Evolutionary conservation across 2,329 filamentous ascomycete species (phyloP).

Genomic region (Diplodia corticola): DNA sequence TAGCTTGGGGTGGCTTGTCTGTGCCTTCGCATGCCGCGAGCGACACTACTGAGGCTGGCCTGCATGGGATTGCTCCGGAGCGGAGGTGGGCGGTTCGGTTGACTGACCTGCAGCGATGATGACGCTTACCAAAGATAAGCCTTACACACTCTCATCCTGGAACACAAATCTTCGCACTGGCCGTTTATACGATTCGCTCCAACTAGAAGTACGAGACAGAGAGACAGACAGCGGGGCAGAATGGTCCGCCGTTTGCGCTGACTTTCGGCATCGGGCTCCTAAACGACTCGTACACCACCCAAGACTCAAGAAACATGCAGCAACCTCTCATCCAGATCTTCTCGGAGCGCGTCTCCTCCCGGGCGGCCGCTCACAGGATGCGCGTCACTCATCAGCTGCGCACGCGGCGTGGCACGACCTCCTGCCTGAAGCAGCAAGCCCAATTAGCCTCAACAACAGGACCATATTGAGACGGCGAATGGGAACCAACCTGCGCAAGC

Average conservation of each 20-base stretch:
- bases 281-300: neutral
- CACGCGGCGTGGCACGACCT: neutral
- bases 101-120: neutral
- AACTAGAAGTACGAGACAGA: neutral
- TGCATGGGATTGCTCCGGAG: neutral
- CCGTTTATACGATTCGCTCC: too few species aligned
- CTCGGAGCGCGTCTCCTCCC: neutral
- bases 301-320: neutral
- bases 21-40: neutral
- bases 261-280: neutral
- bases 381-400: neutral
- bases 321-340: neutral
- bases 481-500: neutral
- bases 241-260: neutral
- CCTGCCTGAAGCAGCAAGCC: constrained; percentile 1
- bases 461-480: neutral
- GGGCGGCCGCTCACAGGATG: neutral
- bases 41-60: too few species aligned
- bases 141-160: neutral
- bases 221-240: too few species aligned
- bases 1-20: constrained; percentile 15
- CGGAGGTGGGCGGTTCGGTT: neutral
- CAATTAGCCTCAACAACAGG: neutral
- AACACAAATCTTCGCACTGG: neutral
- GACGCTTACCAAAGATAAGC: neutral